A percentile compares a stretch with the other conserved stretches of the same genome.
Evolutionary conservation across 345 rosid species (phyloP).

Genomic region (Boechera stricta): DNA sequence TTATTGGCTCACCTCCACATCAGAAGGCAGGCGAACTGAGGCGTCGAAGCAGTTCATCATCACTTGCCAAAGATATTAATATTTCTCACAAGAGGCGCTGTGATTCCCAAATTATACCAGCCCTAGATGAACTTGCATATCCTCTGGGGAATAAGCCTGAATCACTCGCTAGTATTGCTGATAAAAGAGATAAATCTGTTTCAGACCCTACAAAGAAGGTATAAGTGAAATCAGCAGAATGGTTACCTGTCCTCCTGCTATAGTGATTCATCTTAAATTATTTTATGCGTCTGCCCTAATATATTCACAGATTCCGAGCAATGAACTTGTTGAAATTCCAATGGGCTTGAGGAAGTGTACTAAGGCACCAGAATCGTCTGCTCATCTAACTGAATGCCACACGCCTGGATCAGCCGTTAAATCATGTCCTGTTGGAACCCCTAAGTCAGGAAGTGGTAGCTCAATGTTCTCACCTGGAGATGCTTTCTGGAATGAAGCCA

Average conservation of each 20-base stretch:
- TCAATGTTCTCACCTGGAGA: slow-evolving; percentile 95
- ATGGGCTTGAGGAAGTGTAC: slow-evolving; percentile 70
- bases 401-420: slow-evolving; percentile 73
- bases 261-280: slow-evolving; percentile 26
- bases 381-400: slow-evolving; percentile 49
- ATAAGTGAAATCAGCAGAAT: slow-evolving; percentile 24
- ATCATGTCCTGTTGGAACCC: slow-evolving; percentile 56
- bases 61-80: slow-evolving; percentile 49
- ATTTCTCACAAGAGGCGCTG: slow-evolving; percentile 59
- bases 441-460: slow-evolving; percentile 80
- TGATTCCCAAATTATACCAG: slow-evolving; percentile 40
- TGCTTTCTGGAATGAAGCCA: slow-evolving; percentile 97
- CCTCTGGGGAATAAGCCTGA: slow-evolving; percentile 52
- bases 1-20: slow-evolving; percentile 53
- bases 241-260: slow-evolving; percentile 21
- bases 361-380: slow-evolving; percentile 48
- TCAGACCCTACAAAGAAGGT: slow-evolving; percentile 53
- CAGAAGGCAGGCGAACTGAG: slow-evolving; percentile 52
- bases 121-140: slow-evolving; percentile 40
- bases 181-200: slow-evolving; percentile 46
- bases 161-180: slow-evolving; percentile 43
- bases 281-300: slow-evolving; percentile 18
- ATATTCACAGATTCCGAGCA: slow-evolving; percentile 42
- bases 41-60: slow-evolving; percentile 59
- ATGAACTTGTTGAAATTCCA: slow-evolving; percentile 47